phyloP scores from a whole-genome alignment of 306 rosid genomes.

The Rosa chinensis region DNA sequence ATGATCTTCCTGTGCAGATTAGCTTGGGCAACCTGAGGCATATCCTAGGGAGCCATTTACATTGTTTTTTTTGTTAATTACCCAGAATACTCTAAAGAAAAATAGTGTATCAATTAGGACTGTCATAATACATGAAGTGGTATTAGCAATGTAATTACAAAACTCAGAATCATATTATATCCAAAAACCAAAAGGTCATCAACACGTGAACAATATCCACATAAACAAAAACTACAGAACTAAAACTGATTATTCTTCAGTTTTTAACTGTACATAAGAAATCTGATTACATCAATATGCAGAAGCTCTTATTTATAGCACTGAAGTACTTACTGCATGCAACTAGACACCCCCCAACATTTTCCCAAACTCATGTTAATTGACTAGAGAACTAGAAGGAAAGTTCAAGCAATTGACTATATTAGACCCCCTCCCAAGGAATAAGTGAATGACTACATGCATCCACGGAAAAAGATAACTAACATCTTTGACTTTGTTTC shows the following conservation, averaged over 20 bases:
- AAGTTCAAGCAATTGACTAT: no score
- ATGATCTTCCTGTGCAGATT: neutral
- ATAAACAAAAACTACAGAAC: neutral
- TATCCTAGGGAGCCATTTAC: neutral
- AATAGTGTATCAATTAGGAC: neutral
- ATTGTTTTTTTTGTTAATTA: neutral
- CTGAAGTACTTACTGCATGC: neutral
- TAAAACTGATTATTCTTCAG: neutral
- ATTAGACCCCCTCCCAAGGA: no score
- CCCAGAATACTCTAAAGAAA: neutral
- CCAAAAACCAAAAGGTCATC: neutral
- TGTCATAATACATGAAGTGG: neutral
- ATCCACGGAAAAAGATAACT: no score
- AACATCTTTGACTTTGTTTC: no score
- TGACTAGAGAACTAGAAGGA: no score
- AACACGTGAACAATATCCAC: neutral
- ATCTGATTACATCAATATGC: neutral
- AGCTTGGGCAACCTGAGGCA: neutral
- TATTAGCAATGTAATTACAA: neutral
- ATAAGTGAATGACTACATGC: no score
- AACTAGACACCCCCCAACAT: no score
- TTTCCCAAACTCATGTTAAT: no score
- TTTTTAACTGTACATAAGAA: neutral
- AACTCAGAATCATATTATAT: neutral
- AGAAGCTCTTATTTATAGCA: neutral